Percentiles rank a stretch among this genome's conserved stretches.
These are phyloP conservation scores for Huntiella abstrusa DNA, from an alignment of 2,329 filamentous ascomycete species.

Conservation along the genomic window DNA sequence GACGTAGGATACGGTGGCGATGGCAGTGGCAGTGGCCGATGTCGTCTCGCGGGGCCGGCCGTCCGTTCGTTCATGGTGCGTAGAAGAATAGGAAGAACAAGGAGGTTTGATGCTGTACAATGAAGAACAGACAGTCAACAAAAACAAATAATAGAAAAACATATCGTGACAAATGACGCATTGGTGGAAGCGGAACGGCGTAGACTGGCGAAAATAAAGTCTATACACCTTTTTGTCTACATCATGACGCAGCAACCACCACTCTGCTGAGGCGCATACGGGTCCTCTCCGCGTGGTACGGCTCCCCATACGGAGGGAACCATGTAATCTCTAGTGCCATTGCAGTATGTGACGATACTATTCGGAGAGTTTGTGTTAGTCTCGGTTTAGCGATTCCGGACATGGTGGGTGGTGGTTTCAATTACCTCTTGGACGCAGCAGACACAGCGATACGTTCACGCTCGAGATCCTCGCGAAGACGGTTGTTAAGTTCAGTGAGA, in stretches of 20 bases:
- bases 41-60: slow-evolving; percentile 9
- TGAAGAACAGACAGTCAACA: no score
- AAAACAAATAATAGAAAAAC: no score
- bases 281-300: slow-evolving; percentile 88
- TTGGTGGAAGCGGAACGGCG: no score
- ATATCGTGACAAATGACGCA: no score
- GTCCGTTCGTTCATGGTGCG: not conserved
- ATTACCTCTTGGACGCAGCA: slow-evolving; percentile 73
- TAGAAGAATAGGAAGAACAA: not conserved
- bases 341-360: slow-evolving; percentile 95
- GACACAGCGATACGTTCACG: slow-evolving; percentile 90
- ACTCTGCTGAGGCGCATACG: slow-evolving; percentile 90
- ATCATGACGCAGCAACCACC: slow-evolving; percentile 90
- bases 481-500: slow-evolving; percentile 90
- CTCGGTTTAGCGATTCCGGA: not conserved
- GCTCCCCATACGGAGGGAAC: slow-evolving; percentile 91
- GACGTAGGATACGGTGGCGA: no score
- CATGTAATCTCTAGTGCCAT: slow-evolving; percentile 97
- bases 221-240: slow-evolving; percentile 28
- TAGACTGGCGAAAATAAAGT: no score
- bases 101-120: no score
- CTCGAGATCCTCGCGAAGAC: slow-evolving; percentile 87
- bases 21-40: no score
- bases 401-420: slow-evolving; percentile 5
- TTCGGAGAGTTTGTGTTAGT: slow-evolving; percentile 10